Base-by-base conservation (phyloP, 176 grass and related monocot genomes). In the Juncus effusus region DNA sequence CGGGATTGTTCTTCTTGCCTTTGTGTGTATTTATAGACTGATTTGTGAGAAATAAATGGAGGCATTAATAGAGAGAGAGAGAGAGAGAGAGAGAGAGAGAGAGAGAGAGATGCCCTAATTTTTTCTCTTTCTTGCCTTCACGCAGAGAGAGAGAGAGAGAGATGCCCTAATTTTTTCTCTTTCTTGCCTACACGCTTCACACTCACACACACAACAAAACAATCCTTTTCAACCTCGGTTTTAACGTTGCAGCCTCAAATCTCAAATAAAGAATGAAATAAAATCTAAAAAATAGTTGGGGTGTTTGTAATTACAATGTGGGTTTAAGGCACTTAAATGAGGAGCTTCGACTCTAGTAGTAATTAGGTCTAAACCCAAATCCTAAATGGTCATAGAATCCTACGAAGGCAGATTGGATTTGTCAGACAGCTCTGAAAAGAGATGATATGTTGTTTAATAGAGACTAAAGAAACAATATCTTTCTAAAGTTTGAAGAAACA, bases 181-280 rank as follows among this genome's bases (percentile, higher is more conserved):
- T 45, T 45, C 7, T 45, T 45, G 42, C 42, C 7, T 45, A 4
- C 19, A 28, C 19, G 19, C 19, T 28, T 28, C 40, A 12, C 40
- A 38, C 7, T 47, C 49, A 19, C 40, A 3, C 51, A 69, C 51
- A 40, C 38, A 36, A 70, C 67, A 70, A 40, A 58, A 70, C 67
- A 59, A 70, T 42, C 38, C 38, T 42, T 44, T 71, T 39, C 50
- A 41, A 44, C 67, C 67, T 71, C 67, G 67, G 56, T 71, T 51
- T 19, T 13, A 39, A 71, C 35, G 65, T 69, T 69, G 36, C 36
- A 38, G n/a, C 15, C 66, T 52, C 66, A 69, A 56, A 69, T 69
- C 66, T 67, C 64, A 53, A 69, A 55, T 35, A 56, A 7, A 69
- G 37, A 37, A 51, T 64, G 42, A 53, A 69, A 54, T 38, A 56